These are phyloP conservation scores for Aspergillus biplanus DNA, from an alignment of 495 filamentous ascomycete genomes.

Conservation along the genomic window DNA sequence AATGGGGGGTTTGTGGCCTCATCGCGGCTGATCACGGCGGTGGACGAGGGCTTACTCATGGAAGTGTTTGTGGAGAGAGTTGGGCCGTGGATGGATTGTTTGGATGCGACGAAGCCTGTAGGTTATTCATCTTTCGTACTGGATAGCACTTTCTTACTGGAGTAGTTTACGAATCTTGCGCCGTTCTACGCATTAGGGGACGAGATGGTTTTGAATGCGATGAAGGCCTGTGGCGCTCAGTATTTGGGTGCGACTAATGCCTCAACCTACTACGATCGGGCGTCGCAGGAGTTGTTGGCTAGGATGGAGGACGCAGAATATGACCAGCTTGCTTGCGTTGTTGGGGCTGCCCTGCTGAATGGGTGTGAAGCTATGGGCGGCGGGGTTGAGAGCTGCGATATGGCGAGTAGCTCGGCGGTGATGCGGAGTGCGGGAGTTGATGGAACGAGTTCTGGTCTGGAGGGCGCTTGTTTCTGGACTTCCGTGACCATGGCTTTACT, in stretches of 20 bases:
- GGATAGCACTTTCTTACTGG: background rate
- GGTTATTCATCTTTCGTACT: background rate
- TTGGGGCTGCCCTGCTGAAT: background rate
- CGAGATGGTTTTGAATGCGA: background rate
- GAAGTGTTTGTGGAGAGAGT: background rate
- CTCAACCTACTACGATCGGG: background rate
- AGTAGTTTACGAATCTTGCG: background rate
- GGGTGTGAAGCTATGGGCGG: background rate
- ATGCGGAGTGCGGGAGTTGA: background rate
- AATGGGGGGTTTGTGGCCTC: background rate
- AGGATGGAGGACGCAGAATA: background rate
- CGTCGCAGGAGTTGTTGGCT: background rate
- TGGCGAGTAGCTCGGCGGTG: background rate
- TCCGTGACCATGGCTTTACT: background rate
- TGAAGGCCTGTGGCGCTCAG: background rate
- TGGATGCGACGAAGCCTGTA: background rate
- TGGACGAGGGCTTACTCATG: background rate
- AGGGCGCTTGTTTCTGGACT: background rate
- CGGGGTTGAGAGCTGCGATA: background rate
- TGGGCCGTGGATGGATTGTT: background rate
- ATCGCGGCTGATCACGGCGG: background rate
- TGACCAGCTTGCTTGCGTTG: background rate
- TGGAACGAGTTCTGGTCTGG: background rate
- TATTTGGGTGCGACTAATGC: background rate
- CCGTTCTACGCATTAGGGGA: background rate